Evolutionary conservation across 768 basidiomycete genomes (phyloP), one percentile per base, ranked within the genome.

Genomic region (Gloeostereum incarnatum): DNA sequence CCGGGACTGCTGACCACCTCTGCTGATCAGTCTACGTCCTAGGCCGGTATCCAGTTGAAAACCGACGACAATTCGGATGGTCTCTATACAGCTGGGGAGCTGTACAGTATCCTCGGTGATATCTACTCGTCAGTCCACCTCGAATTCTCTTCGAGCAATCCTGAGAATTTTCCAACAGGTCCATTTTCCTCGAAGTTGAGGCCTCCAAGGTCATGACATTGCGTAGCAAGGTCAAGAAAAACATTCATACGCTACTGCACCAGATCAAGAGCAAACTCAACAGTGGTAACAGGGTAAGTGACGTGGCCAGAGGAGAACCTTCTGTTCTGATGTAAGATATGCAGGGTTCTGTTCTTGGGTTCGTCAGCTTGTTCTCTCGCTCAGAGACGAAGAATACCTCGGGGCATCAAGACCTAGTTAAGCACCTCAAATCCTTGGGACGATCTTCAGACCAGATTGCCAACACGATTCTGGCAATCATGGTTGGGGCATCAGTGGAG

Each of bases 11-110:
- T 32, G n/a, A 16, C 2, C 17, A 18, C 24, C 3, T 19, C n/a
- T 29, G 31, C 13, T 9, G 10, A 18, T 31, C 1, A 41, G 27
- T 17, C 37, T 27, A 16, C 24, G 20, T 26, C 5, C 27, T 48
- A 88, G 85, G 79, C 78, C 40, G 84, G 84, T 10, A 77, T 90
- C 41, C 55, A 64, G n/a, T 61, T 89, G 39, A 85, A 81, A 59
- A 72, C 70, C 2, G n/a, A n/a, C n/a, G 69, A 68, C 38, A 47
- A 66, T 2, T 52, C 68, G 10, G 62, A 63, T n/a, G 85, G 80
- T n/a, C 59, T 61, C 24, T 84, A 75, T 49, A 80, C 80, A 2
- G 66, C 78, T 22, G 47, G 59, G 30, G 71, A 84, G 49, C 58
- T 90, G 31, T 83, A 71, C 45, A 56, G 65, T 13, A 76, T 78